phyloP scores from a whole-genome alignment of 805 yeast species.

The Starmerella vaccinii region DNA sequence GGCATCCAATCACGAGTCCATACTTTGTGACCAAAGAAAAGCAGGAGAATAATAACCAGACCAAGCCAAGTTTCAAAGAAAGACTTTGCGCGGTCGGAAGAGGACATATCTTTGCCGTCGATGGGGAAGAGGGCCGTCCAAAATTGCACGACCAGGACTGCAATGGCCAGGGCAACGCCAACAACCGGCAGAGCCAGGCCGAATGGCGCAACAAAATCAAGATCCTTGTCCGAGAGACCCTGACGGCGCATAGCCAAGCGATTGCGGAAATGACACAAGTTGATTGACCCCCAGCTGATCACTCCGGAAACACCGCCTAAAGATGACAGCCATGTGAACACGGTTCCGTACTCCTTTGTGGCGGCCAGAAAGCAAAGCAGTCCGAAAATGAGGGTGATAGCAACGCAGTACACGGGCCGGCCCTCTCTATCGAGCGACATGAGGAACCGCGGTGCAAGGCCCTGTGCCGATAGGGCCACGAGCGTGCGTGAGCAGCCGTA shows the following conservation, averaged over 20 bases:
- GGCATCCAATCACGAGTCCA: constrained; percentile 16
- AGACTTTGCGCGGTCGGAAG: constrained; percentile 33
- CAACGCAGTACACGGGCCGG: constrained; percentile 52
- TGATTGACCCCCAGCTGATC: constrained; percentile 55
- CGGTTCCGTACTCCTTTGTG: constrained; percentile 41
- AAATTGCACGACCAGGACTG: constrained; percentile 59
- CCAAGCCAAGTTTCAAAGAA: constrained; percentile 64
- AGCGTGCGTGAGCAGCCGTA: constrained; percentile 64
- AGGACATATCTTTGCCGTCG: constrained; percentile 28
- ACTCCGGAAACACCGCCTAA: constrained; percentile 53
- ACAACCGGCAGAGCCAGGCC: constrained; percentile 55
- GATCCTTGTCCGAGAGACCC: constrained; percentile 54
- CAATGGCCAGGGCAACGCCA: constrained; percentile 41
- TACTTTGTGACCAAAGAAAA: constrained; percentile 35
- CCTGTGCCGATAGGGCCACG: constrained; percentile 54
- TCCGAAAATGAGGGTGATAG: constrained; percentile 45
- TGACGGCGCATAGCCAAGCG: constrained; percentile 52
- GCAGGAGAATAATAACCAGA: constrained; percentile 48
- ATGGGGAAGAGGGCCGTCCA: constrained; percentile 66
- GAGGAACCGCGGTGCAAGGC: constrained; percentile 46
- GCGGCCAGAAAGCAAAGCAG: constrained; percentile 49
- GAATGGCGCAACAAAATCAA: constrained; percentile 50
- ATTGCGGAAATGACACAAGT: constrained; percentile 50
- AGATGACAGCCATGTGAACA: constrained; percentile 56
- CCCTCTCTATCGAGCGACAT: constrained; percentile 68